Evolutionary conservation across 1,139 yeast genomes (phyloP), one percentile per base, ranked within the genome.

Genomic region (Candida pseudocylindracea): DNA sequence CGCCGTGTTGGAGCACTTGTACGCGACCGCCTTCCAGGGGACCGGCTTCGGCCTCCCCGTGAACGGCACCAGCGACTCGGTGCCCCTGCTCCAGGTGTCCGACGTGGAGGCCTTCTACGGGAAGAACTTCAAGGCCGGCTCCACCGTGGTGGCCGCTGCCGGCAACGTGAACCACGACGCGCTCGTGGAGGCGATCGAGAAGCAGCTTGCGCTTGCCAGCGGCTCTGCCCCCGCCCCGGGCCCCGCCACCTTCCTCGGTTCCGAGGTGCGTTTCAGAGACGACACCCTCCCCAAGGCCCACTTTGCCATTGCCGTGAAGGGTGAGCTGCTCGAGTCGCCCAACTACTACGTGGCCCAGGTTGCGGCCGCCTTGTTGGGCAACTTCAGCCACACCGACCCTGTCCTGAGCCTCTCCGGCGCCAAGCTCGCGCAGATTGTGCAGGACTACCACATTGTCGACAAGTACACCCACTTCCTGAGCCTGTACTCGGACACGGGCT

Each of bases 191-290:
- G 61, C 72, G 36, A 65, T 75, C 40, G 73, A 71, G 49, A 51
- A 58, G 39, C 51, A 57, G 35, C 50, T 67, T 39, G 45, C 54
- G 32, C 45, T 74, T 36, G 50, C 63, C 36, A 52, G 61, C 35
- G 80, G 78, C 39, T 53, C 59, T 37, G 69, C 67, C 50, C 72
- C 74, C 42, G 57, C 60, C 31, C 50, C 51, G 36, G 56, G 58
- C 41, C 60, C 68, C 37, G 67, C 74, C 37, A 50, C 68, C 31
- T 76, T 75, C 67, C 64, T 76, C 53, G 92, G 92, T 49, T 75
- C 88, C 34, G 91, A 78, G 54, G 72, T 75, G 42, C 72, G 83
- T 66, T 59, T 75, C 62, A 74, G 92, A 70, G 92, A 78, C 50
- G 92, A 78, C 55, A 76, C 83, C 43, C 52, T 73, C 51, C 80